phyloP scores from a whole-genome alignment of 768 basidiomycete species.

The Bullera alba region DNA sequence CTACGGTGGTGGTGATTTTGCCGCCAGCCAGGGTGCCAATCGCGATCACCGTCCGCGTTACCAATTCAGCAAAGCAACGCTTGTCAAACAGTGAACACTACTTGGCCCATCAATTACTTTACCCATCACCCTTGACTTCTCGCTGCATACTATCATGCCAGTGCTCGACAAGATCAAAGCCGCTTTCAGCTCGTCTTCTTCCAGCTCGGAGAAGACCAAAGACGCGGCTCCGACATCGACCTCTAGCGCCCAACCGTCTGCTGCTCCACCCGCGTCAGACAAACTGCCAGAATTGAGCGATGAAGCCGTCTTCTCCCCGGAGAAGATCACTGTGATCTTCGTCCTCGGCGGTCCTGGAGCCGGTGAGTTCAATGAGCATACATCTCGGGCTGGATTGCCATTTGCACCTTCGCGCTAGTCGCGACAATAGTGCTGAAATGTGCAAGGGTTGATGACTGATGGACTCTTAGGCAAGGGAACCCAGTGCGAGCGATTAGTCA shows the following conservation, averaged over 20 bases:
- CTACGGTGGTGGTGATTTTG: too few species aligned
- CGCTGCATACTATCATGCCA: slow-evolving; percentile 12
- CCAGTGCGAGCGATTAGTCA: slow-evolving; percentile 76
- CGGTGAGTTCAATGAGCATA: slow-evolving; percentile 55
- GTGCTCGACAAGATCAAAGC: slow-evolving; percentile 38
- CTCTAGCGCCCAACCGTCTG: background rate
- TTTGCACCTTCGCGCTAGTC: background rate
- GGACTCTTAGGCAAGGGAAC: slow-evolving; percentile 89
- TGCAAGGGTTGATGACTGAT: background rate
- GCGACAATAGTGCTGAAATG: background rate
- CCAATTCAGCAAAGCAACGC: too few species aligned
- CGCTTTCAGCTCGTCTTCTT: slow-evolving; percentile 4
- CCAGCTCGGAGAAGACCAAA: too few species aligned
- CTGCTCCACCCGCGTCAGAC: background rate
- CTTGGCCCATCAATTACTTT: background rate
- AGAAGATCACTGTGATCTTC: slow-evolving; percentile 79
- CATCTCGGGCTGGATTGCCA: background rate
- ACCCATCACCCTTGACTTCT: background rate
- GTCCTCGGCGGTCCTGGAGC: slow-evolving; percentile 97
- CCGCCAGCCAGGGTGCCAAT: too few species aligned
- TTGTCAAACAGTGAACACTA: too few species aligned
- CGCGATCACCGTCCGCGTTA: too few species aligned
- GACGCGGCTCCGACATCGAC: background rate
- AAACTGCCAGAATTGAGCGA: slow-evolving; percentile 11
- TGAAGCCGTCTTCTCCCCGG: slow-evolving; percentile 57